Conservation (phyloP, 2,329 filamentous ascomycete genomes). For the Colletotrichum viniferum region DNA sequence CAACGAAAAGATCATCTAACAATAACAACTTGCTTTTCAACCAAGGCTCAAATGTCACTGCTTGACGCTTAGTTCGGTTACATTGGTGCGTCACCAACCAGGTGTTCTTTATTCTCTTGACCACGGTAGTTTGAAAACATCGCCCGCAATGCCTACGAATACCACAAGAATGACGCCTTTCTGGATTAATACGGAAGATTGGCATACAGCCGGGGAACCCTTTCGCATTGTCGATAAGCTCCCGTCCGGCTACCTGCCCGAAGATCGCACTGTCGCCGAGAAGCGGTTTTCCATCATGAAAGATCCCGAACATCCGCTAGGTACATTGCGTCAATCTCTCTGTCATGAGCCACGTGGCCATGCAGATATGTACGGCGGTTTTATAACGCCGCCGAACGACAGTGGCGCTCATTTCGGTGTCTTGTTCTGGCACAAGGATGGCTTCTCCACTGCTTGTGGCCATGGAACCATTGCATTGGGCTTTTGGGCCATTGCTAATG, state of each 20-base stretch:
- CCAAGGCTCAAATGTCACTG: not conserved
- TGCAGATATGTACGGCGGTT: slow-evolving; percentile 30
- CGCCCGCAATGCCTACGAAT: not conserved
- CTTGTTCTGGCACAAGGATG: slow-evolving; percentile 32
- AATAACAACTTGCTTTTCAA: not conserved
- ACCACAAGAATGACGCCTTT: not conserved
- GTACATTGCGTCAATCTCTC: slow-evolving; percentile 1
- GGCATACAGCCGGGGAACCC: slow-evolving; percentile 30
- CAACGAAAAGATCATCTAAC: not conserved
- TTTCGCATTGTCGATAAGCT: slow-evolving; percentile 27
- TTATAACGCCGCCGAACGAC: slow-evolving; percentile 27
- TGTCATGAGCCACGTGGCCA: slow-evolving; percentile 22
- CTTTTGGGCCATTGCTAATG: slow-evolving; percentile 25
- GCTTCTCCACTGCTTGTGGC: slow-evolving; percentile 30
- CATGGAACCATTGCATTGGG: slow-evolving; percentile 31
- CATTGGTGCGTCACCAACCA: not conserved
- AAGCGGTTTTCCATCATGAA: not conserved
- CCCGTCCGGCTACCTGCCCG: not conserved
- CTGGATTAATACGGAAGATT: slow-evolving; percentile 29
- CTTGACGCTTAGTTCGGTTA: not conserved
- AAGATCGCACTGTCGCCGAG: not conserved
- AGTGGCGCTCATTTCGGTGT: slow-evolving; percentile 27
- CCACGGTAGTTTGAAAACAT: not conserved
- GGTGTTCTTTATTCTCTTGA: not conserved
- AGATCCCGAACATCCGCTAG: not conserved